A percentile compares a stretch with the other conserved stretches of the same genome.
Conservation (phyloP, 2,329 filamentous ascomycete species). For the Beauveria brongniartii region DNA sequence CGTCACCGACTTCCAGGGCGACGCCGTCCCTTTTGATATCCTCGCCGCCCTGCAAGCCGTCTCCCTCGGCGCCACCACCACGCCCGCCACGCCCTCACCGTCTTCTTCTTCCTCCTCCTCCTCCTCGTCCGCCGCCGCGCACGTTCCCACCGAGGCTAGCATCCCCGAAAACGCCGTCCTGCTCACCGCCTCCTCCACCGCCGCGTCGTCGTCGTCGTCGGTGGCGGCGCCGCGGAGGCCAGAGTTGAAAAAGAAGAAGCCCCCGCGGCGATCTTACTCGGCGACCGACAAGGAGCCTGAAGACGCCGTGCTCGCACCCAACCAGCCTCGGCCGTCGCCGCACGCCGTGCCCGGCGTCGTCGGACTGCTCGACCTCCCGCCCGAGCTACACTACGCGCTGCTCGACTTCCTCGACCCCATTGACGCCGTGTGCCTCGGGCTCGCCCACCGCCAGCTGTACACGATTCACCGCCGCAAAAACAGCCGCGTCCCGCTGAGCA, state of each 20-base stretch:
- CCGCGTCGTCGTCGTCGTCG: not conserved
- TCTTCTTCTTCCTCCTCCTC: not conserved
- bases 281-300: constrained; percentile 52
- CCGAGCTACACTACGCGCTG: constrained; percentile 52
- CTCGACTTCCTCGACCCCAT: constrained; percentile 58
- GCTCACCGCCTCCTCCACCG: constrained; percentile 10
- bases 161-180: constrained; percentile 28
- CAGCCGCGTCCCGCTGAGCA: constrained; percentile 47
- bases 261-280: constrained; percentile 49
- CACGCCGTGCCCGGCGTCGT: constrained; percentile 17
- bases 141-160: constrained; percentile 20
- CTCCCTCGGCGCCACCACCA: constrained; percentile 12
- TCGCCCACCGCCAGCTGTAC: constrained; percentile 51
- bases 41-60: constrained; percentile 12
- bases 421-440: constrained; percentile 53
- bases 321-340: constrained; percentile 40
- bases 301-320: constrained; percentile 23
- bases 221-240: not conserved
- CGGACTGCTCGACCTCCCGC: constrained; percentile 43
- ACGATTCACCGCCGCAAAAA: constrained; percentile 49
- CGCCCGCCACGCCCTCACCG: constrained; percentile 13
- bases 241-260: constrained; percentile 26
- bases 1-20: constrained; percentile 35
- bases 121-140: not conserved
- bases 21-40: constrained; percentile 17